These are phyloP conservation scores for Botrytis elliptica DNA, from an alignment of 2,329 filamentous ascomycete species.

Conservation along the genomic window DNA sequence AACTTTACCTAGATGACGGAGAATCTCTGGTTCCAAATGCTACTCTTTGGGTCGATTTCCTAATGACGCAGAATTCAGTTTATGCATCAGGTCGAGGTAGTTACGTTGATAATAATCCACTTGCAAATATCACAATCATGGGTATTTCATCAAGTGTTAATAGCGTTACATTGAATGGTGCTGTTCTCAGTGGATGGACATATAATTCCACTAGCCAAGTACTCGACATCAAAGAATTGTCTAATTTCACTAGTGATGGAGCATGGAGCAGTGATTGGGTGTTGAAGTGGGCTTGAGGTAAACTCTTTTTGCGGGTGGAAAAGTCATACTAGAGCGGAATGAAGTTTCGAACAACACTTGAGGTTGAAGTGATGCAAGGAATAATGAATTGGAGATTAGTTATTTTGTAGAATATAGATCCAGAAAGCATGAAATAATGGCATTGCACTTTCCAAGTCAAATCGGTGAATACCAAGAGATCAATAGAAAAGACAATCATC, in stretches of 20 bases:
- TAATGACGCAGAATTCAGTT: conserved; percentile 46
- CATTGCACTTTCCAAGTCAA: neutral
- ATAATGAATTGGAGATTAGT: neutral
- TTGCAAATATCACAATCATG: conserved; percentile 63
- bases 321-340: neutral
- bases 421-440: neutral
- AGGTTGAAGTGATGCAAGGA: neutral
- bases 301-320: neutral
- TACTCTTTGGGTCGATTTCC: conserved; percentile 55
- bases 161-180: conserved; percentile 54
- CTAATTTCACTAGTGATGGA: conserved; percentile 49
- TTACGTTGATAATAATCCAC: conserved; percentile 55
- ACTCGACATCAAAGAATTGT: conserved; percentile 52
- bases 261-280: conserved; percentile 60
- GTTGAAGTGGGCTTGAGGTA: conserved; percentile 49
- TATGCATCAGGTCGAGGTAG: conserved; percentile 49
- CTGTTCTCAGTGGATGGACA: conserved; percentile 46
- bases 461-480: neutral
- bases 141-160: conserved; percentile 49
- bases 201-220: conserved; percentile 50
- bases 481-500: neutral
- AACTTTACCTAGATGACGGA: conserved; percentile 73
- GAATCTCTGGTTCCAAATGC: conserved; percentile 59
- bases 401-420: neutral
- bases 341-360: neutral